Evolutionary conservation across 768 basidiomycete species (phyloP), one percentile per base, ranked within the genome.

Genomic region (Leccinum longicurvipes): DNA sequence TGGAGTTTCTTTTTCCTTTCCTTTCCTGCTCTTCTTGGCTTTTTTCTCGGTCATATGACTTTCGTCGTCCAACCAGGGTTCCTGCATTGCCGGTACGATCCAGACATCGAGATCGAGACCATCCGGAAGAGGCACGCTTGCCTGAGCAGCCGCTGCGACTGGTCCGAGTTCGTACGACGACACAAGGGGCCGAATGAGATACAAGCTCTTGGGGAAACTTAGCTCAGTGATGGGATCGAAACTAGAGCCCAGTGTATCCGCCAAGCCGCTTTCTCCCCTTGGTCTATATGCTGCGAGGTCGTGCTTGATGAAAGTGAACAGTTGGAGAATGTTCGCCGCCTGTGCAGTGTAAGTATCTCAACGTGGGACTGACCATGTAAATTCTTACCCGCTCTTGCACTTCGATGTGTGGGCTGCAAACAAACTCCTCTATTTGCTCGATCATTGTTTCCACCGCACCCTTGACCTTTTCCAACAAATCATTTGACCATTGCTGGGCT

Each of bases 191-290:
- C 82, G 78, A 44, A 98, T 84, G 51, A 99, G 82, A 69, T 85
- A 89, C 12, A 98, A 75, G 63, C 90, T 92, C 74, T 95, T 94
- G 3, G 97, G 97, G 65, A 91, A 96, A 32, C 73, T 72, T 15
- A 83, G 81, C 32, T 60, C 64, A 3, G 47, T 53, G 24, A 71
- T 64, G 6, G 66, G 61, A 48, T 77, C 79, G 12, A 80, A 81
- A 51, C 55, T 51, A 12, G 77, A 72, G 19, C 71, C 61, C 11
- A 73, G 68, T 17, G 69, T 57, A 15, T 76, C 78, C 27, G 74
- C 74, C 31, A 73, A 72, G 2, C 73, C 72, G 41, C 63, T 49
- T 8, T 64, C 69, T 5, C 71, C 66, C 52, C 71, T 77, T 0
- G 83, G 80, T 51, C 73, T 78, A 69, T 82, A 81, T 1, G 76